phyloP scores from a whole-genome alignment of 2,329 filamentous ascomycete species.

The Ophiostoma novo-ulmi region DNA sequence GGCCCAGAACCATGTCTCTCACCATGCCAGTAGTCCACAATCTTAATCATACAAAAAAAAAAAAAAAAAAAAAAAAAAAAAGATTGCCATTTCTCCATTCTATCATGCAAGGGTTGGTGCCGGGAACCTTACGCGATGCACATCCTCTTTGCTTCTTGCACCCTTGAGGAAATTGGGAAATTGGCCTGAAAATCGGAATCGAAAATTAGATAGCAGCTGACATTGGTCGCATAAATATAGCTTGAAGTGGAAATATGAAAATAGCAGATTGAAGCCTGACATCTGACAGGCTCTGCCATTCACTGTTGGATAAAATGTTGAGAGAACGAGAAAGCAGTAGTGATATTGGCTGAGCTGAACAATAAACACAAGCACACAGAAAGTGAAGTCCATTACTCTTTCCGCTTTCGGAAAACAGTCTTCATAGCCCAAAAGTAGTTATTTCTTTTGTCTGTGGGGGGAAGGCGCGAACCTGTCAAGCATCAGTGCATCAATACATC shows the following conservation, averaged over 20 bases:
- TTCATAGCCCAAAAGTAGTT: not conserved
- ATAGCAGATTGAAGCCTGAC: not conserved
- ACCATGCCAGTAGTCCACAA: not conserved
- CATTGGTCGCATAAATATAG: not conserved
- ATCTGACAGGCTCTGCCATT: not conserved
- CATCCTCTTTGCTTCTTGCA: slow-evolving; percentile 18
- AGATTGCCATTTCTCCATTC: slow-evolving; percentile 25
- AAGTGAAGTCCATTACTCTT: slow-evolving; percentile 1
- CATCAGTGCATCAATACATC: not conserved
- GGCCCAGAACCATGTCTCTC: slow-evolving; percentile 7
- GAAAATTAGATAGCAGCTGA: slow-evolving; percentile 2
- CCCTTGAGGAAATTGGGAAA: slow-evolving; percentile 3
- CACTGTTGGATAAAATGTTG: not conserved
- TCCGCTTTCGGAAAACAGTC: slow-evolving; percentile 18
- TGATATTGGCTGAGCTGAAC: not conserved
- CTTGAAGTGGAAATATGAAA: not conserved
- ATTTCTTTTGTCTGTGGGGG: slow-evolving; percentile 10
- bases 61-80: not conserved
- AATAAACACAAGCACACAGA: not conserved
- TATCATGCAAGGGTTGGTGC: slow-evolving; percentile 27
- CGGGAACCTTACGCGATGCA: slow-evolving; percentile 33
- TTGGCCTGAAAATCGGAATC: slow-evolving; percentile 9
- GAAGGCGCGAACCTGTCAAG: slow-evolving; percentile 1
- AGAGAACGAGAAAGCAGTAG: not conserved
- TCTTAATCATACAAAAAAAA: not conserved